Base-by-base conservation (phyloP, 371 early-diverging fungal genomes). In the Rhizopus arrhizus region DNA sequence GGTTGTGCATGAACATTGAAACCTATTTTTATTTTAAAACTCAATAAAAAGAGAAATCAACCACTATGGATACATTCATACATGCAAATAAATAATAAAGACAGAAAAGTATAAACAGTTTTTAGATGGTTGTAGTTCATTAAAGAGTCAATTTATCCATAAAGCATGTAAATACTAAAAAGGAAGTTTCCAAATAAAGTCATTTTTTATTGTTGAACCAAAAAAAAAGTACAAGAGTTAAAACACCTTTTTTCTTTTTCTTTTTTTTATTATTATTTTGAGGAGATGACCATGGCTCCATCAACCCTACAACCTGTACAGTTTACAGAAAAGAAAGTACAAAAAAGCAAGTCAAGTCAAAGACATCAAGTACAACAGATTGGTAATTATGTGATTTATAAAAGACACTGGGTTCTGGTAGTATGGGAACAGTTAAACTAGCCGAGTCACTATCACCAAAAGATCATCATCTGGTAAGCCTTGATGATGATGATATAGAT, bases 401-500 rank as follows among this genome's bases (percentile, higher is more conserved):
- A 69, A 97, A 95, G 68, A 92, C 94, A 2, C 78, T 99, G 16
- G 99, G 99, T 16, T 92, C 93, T 42, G 99, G 99, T 22, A 94
- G 94, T 56, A 97, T 97, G 91, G 96, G 97, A 53, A 95, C 95
- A 70, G 99, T 99, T 51, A 96, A 98, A 67, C 78, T 97, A 34
- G 99, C 93, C 22, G 83, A 77, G 38, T 74, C 72, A 52, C 46
- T 77, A 31, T 74, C 77, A 31, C 70, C 70, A 29, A 72, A 52
- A 13, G 72, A 74, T 48, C 72, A 69, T 53, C 67, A 73, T 50
- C 59, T 69, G 65, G 75, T 74, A 63, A 33, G 11, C 43, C 10
- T 12, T 40, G 10, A 10, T 40, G 22, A 22, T 40, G 40, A 40
- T 40, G 12, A 10, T 40, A 40, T 12, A 10, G 8, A 40, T 40